These are phyloP conservation scores for Ophiostoma australiae DNA, from an alignment of 2,329 filamentous ascomycete species.

Conservation along the genomic window DNA sequence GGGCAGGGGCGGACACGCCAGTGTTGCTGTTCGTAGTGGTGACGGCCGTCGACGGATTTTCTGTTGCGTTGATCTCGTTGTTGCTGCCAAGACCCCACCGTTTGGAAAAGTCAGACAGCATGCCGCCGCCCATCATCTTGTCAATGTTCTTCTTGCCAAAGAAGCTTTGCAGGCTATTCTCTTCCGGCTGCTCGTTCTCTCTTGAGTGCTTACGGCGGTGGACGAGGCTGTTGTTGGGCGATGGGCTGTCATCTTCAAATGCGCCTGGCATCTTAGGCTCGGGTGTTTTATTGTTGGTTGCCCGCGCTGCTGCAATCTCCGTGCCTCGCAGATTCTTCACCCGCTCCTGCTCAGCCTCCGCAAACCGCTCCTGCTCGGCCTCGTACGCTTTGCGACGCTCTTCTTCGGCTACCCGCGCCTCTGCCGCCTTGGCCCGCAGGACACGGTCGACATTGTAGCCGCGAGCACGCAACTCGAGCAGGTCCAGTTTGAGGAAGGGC, in stretches of 20 bases:
- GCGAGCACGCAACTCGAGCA: constrained; percentile 74
- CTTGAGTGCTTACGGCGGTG: not conserved
- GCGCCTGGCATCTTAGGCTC: constrained; percentile 63
- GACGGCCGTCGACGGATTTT: not conserved
- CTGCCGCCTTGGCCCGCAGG: constrained; percentile 77
- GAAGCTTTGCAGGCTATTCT: constrained; percentile 1
- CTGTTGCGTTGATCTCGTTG: not conserved
- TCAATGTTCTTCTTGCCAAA: constrained; percentile 8
- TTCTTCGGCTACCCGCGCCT: constrained; percentile 81
- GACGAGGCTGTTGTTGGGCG: not conserved
- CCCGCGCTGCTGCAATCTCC: not conserved
- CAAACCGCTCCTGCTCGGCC: constrained; percentile 64
- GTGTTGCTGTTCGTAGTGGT: not conserved
- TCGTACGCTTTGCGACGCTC: constrained; percentile 70
- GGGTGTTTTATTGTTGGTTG: not conserved
- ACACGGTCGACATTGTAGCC: constrained; percentile 98
- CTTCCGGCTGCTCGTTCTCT: not conserved
- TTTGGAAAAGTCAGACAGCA: constrained; percentile 7
- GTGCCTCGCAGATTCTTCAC: constrained; percentile 3
- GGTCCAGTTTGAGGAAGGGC: constrained; percentile 78
- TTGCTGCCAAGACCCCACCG: not conserved
- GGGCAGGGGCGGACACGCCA: not conserved
- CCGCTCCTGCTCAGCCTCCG: constrained; percentile 44
- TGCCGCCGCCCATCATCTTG: constrained; percentile 34
- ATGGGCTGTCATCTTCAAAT: constrained; percentile 47